Evolutionary conservation across 148 eudicot genomes (phyloP), one percentile per base, ranked within the genome.

Genomic region (Selenicereus undatus): DNA sequence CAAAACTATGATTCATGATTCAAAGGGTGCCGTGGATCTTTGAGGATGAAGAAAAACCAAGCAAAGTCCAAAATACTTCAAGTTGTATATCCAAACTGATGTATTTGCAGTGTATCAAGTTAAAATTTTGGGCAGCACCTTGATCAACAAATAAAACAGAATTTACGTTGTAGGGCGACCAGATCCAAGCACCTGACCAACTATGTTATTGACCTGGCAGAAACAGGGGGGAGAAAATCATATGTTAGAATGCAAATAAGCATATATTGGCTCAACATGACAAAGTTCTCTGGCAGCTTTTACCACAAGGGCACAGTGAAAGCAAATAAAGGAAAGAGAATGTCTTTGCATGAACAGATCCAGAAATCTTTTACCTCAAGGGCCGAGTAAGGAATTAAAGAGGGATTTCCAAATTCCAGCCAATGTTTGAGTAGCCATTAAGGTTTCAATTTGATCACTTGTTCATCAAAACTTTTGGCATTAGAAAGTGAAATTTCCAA

Each of bases 151-250:
- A 8, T 4, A 0, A 26, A 12, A 65, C 11, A 52, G 16, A 71
- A 58, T 56, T 87, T 81, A 91, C 88, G 84, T 64, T 18, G 87
- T 81, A 75, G 89, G 91, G 26, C 79, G 86, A 71, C 84, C 88
- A 56, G 90, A 75, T 77, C 85, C 85, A 39, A 89, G 89, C 58
- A 84, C 74, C 70, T 86, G 89, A 54, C 93, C 87, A 17, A 91
- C 52, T 32, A 91, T 79, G 82, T 89, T 91, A 48, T 85, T 91
- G 66, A 89, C 93, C 93, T 91, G 90, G 71, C 43, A 39, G 42
- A 21, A 66, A 30, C 11, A 60, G 65, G 32, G 20, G 24, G 54
- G 17, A 32, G 0, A 9, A 68, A 69, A 51, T 35, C 60, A 22
- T 51, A 8, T 10, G 26, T 62, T 65, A 20, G 42, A 42, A 24